phyloP scores from a whole-genome alignment of 805 yeast genomes.

The Starmerella bombi region DNA sequence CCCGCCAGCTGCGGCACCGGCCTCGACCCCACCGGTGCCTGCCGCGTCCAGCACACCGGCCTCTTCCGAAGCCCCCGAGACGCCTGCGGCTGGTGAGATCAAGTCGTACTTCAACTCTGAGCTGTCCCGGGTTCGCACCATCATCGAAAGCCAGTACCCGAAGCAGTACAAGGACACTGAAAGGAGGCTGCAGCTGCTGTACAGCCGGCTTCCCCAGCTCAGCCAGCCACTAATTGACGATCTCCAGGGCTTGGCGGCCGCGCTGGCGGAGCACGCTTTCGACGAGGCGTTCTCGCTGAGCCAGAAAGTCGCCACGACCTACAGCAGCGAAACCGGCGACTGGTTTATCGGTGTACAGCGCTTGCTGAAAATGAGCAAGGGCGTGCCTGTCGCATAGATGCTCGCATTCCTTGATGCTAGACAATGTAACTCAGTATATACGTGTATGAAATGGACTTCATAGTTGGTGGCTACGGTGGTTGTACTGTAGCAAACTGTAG shows the following conservation, averaged over 20 bases:
- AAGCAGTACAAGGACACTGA: constrained; percentile 72
- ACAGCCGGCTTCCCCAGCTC: constrained; percentile 62
- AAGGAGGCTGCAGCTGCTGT: constrained; percentile 63
- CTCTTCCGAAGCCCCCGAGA: constrained; percentile 43
- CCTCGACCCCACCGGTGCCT: constrained; percentile 23
- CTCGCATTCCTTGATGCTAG: too few species aligned
- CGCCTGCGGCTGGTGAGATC: constrained; percentile 49
- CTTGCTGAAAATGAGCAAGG: constrained; percentile 51
- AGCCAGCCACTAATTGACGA: constrained; percentile 42
- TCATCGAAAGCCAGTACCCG: constrained; percentile 57
- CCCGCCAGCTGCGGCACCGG: constrained; percentile 19
- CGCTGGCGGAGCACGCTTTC: constrained; percentile 44
- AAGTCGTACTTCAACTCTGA: constrained; percentile 42
- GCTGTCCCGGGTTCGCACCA: constrained; percentile 51
- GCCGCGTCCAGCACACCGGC: constrained; percentile 14
- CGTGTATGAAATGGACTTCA: too few species aligned
- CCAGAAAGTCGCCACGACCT: constrained; percentile 47
- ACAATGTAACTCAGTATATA: too few species aligned
- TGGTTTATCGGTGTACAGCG: constrained; percentile 92
- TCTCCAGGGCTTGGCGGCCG: constrained; percentile 38
- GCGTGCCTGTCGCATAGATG: constrained; percentile 24
- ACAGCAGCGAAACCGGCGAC: constrained; percentile 64
- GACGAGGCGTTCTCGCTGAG: constrained; percentile 39
- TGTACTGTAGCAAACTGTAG: too few species aligned
- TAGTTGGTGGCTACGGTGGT: too few species aligned